Evolutionary conservation across 495 filamentous ascomycete genomes (phyloP), one percentile per base, ranked within the genome.

Genomic region (Trichoderma asperelloides): DNA sequence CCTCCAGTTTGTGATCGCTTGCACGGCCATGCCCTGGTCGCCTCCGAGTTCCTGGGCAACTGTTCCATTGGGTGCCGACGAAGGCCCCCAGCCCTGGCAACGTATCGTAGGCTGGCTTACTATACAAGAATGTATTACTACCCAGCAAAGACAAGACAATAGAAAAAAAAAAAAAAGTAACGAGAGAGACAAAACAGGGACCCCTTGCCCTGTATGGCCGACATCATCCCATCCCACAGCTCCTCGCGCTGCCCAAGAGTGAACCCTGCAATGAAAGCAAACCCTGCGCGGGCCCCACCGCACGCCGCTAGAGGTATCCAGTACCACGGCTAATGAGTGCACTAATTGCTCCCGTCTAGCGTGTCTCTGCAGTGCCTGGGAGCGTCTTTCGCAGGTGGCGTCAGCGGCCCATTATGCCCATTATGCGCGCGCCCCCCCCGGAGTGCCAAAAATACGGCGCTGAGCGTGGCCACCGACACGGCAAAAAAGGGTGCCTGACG

Each of bases 211-310:
- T 60, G 55, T 13, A 60, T 27, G 23, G 55, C 55, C 55, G 55
- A 60, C 55, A 60, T 60, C 55, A 60, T 60, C 55, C 55, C 55
- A 60, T 60, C 55, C 55, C 55, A 60, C 55, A 60, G 55, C 55
- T 11, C 27, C 23, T 60, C 9, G 55, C 55, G 55, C 55, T 12
- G 27, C 55, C 55, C 55, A 60, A 60, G 55, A 28, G 11, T 8
- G 55, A 60, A 18, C 55, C 55, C 55, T 60, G 55, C 25, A 60
- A 27, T 16, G 27, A 30, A 21, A 51, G 47, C 47, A 51, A 51
- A 51, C 47, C 47, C 47, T 51, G 47, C 47, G 47, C 27, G 49
- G 2, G 3, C 16, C 49, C 16, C 49, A 25, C 18, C n/a, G n/a
- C 49, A 55, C 8, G 9, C 15, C 27, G 55, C 7, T 21, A 18